A percentile compares a stretch with the other conserved stretches of the same genome.
Conservation (phyloP, 2,329 filamentous ascomycete species). For the Peltaster fructicola region DNA sequence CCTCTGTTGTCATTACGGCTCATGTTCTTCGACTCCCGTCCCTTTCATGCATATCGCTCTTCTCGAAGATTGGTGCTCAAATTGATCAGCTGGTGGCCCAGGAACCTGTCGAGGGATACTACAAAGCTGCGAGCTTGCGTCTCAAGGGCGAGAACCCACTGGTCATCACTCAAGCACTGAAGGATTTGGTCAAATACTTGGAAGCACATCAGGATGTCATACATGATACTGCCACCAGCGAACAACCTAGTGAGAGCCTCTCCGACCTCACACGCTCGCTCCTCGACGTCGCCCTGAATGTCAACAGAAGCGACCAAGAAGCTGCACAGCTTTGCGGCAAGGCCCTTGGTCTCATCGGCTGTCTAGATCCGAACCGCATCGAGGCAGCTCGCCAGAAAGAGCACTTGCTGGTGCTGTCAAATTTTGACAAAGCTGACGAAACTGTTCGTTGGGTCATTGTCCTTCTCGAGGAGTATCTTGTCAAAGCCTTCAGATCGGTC, state of each 20-base stretch:
- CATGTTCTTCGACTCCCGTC: constrained; percentile 65
- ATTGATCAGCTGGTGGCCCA: constrained; percentile 47
- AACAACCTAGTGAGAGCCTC: constrained; percentile 65
- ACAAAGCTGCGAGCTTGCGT: constrained; percentile 55
- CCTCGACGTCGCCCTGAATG: constrained; percentile 70
- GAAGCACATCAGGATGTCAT: constrained; percentile 57
- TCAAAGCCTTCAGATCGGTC: constrained; percentile 79
- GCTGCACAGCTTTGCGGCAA: constrained; percentile 60
- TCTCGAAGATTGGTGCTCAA: constrained; percentile 49
- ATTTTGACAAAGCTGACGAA: constrained; percentile 64
- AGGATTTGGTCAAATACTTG: constrained; percentile 60
- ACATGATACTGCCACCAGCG: constrained; percentile 61
- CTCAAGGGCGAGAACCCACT: constrained; percentile 69
- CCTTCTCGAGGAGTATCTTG: constrained; percentile 69
- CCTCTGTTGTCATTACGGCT: constrained; percentile 42
- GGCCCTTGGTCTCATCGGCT: constrained; percentile 77
- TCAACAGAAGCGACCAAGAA: constrained; percentile 41
- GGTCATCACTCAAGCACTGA: constrained; percentile 66
- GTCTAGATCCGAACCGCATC: constrained; percentile 76
- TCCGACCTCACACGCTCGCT: constrained; percentile 56
- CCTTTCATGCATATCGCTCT: constrained; percentile 48
- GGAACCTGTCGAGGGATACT: constrained; percentile 47
- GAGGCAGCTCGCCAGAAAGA: constrained; percentile 62
- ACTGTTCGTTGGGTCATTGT: constrained; percentile 74
- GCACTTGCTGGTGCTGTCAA: constrained; percentile 72